Evolutionary conservation across 2,329 filamentous ascomycete genomes (phyloP).

Genomic region (Phialophora tarda): DNA sequence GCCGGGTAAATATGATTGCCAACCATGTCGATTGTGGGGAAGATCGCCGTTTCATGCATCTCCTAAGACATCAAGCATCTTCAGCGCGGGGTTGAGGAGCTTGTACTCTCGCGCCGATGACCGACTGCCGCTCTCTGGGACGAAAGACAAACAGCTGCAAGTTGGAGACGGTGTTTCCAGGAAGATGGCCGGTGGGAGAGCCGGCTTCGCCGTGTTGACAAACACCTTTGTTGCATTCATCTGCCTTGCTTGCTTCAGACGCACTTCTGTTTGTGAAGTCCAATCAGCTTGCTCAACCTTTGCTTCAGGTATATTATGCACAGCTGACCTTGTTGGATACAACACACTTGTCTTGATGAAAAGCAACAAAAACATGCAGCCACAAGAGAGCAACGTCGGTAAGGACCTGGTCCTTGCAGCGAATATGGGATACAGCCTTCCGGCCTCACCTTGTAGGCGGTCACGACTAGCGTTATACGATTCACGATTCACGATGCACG

Average conservation of each 20-base stretch:
- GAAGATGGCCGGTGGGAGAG: background rate
- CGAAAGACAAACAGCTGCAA: background rate
- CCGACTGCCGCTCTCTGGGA: background rate
- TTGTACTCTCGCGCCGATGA: background rate
- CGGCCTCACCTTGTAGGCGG: background rate
- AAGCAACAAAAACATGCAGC: background rate
- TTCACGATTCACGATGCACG: background rate
- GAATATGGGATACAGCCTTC: background rate
- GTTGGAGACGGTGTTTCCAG: background rate
- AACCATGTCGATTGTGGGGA: constrained; percentile 8
- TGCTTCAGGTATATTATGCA: background rate
- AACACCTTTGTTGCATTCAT: background rate
- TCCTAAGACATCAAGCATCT: background rate
- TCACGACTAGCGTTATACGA: background rate
- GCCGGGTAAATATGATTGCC: background rate
- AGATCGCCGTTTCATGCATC: constrained; percentile 11
- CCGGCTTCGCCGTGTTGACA: background rate
- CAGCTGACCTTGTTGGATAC: background rate
- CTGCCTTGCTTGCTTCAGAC: background rate
- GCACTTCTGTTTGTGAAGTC: background rate
- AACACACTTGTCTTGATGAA: background rate
- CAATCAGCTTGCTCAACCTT: background rate
- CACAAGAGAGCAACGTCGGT: background rate
- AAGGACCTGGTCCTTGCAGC: background rate
- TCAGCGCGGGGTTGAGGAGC: constrained; percentile 9